phyloP scores from a whole-genome alignment of 192 early-diverging fungal genomes.

The Entomortierella chlamydospora region DNA sequence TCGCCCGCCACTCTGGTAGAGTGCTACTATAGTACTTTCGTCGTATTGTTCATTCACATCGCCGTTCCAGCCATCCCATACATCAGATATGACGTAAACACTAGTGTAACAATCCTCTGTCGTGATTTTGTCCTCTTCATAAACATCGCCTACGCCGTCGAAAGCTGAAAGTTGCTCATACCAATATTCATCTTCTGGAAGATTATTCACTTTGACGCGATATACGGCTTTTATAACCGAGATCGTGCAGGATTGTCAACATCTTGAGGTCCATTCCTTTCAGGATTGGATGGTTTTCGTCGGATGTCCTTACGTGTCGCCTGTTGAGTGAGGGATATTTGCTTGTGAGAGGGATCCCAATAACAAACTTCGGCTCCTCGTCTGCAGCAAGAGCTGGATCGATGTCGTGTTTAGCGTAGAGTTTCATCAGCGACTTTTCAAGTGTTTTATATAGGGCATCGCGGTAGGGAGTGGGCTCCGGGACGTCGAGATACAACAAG shows the following conservation, averaged over 20 bases:
- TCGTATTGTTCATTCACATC: no score
- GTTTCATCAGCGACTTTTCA: not conserved
- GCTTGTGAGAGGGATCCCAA: slow-evolving; percentile 8
- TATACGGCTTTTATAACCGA: slow-evolving; percentile 11
- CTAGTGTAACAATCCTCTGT: no score
- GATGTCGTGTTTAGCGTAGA: not conserved
- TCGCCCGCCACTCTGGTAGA: no score
- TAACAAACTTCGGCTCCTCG: not conserved
- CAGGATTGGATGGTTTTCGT: not conserved
- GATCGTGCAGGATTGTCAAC: slow-evolving; percentile 1
- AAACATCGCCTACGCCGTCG: no score
- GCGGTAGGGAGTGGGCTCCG: not conserved
- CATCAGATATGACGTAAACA: no score
- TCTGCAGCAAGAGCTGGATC: not conserved
- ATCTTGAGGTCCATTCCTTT: slow-evolving; percentile 8
- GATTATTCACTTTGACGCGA: no score
- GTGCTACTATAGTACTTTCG: no score
- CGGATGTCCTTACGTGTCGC: not conserved
- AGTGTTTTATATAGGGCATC: slow-evolving; percentile 2
- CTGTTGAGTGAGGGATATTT: slow-evolving; percentile 3
- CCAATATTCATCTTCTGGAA: no score
- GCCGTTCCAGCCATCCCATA: no score
- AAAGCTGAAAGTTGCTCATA: no score
- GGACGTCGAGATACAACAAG: slow-evolving; percentile 3
- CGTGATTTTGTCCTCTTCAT: no score